Evolutionary conservation across 1,284 basidiomycete species (phyloP).

Genomic region (Puccinia hordei): DNA sequence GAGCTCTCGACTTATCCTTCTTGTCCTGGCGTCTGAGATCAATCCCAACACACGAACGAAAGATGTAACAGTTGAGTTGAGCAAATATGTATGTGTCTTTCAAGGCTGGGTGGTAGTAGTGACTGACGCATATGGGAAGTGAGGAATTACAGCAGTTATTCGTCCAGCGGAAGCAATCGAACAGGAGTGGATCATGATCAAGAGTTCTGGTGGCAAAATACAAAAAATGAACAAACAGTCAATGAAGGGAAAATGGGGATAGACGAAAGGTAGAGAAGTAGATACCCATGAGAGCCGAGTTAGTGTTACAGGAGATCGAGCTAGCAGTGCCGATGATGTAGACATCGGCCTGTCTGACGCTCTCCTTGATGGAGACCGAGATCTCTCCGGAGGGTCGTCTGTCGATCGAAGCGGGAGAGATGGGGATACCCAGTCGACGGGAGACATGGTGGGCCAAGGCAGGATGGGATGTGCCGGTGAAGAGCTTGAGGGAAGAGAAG

Average conservation of each 20-base stretch:
- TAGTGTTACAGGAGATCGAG: conserved; percentile 46
- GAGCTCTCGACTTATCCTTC: conserved; percentile 98
- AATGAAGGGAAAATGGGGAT: background rate
- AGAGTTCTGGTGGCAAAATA: conserved; percentile 31
- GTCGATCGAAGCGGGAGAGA: conserved; percentile 20
- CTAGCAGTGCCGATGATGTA: conserved; percentile 51
- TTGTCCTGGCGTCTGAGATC: conserved; percentile 77
- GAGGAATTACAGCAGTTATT: conserved; percentile 65
- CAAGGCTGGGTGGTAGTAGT: background rate
- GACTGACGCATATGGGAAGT: conserved; percentile 75
- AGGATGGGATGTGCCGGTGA: conserved; percentile 49
- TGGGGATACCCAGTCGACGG: conserved; percentile 34
- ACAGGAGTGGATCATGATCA: conserved; percentile 51
- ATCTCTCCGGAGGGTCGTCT: conserved; percentile 41
- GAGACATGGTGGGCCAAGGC: conserved; percentile 46
- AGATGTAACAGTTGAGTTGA: background rate
- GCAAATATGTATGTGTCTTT: background rate
- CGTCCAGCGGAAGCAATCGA: conserved; percentile 49
- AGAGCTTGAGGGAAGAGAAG: conserved; percentile 48
- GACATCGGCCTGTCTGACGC: conserved; percentile 48
- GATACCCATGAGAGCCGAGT: conserved; percentile 49
- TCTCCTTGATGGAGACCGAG: conserved; percentile 46
- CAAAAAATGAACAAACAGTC: background rate
- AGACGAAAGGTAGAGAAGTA: background rate
- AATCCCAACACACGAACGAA: background rate